Conservation (phyloP, 1,284 basidiomycete species). For the Ustilago tritici region DNA sequence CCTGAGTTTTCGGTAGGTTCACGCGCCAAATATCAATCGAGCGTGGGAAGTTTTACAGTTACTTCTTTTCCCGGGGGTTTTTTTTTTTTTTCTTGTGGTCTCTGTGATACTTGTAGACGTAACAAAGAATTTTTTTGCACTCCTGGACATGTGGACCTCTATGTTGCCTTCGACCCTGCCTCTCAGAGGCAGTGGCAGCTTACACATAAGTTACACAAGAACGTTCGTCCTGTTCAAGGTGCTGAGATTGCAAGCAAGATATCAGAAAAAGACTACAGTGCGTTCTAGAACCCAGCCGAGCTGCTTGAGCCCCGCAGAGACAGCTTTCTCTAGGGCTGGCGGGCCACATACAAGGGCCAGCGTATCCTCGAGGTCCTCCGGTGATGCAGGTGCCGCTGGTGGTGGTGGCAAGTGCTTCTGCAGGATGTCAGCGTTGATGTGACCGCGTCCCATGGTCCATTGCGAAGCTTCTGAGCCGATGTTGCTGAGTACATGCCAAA, state of each 20-base stretch:
- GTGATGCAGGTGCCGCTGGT: conserved; percentile 23
- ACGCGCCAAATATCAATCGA: neutral
- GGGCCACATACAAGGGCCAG: conserved; percentile 75
- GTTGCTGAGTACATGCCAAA: conserved; percentile 73
- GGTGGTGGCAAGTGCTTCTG: conserved; percentile 69
- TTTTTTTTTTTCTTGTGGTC: neutral
- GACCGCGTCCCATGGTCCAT: conserved; percentile 73
- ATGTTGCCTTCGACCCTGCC: no score
- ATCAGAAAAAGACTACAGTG: conserved; percentile 62
- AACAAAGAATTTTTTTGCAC: neutral
- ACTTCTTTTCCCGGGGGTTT: neutral
- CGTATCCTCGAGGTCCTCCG: conserved; percentile 60
- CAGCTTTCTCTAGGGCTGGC: conserved; percentile 70
- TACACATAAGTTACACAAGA: no score
- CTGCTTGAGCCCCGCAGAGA: conserved; percentile 42
- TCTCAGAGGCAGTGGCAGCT: no score
- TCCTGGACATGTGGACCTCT: neutral
- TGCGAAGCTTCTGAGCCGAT: conserved; percentile 56
- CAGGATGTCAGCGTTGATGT: conserved; percentile 72
- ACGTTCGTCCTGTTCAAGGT: neutral
- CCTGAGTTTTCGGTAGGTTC: neutral
- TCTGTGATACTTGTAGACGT: neutral
- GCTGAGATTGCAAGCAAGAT: neutral
- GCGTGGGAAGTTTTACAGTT: conserved; percentile 37
- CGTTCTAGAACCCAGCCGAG: conserved; percentile 62